phyloP scores from a whole-genome alignment of 2,329 filamentous ascomycete genomes.

The Penicillium concentricum region DNA sequence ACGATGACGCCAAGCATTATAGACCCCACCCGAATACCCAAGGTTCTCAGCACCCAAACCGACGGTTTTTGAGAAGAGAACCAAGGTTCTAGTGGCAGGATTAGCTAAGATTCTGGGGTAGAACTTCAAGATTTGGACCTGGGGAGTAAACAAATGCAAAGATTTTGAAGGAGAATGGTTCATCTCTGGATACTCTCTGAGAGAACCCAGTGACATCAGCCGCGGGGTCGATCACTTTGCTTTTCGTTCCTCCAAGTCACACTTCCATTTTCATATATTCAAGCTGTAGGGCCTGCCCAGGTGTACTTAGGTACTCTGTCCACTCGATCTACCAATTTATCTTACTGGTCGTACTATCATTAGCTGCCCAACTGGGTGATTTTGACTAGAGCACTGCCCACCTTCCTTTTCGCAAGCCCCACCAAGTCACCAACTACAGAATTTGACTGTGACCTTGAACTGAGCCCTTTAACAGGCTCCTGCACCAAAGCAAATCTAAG shows the following conservation, averaged over 20 bases:
- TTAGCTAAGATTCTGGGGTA: not conserved
- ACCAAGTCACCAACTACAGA: not conserved
- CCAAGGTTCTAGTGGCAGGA: not conserved
- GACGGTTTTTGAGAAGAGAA: not conserved
- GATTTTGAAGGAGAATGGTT: not conserved
- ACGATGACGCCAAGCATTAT: not conserved
- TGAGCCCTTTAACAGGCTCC: not conserved
- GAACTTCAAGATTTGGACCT: not conserved
- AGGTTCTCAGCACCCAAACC: not conserved
- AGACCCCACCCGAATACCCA: not conserved
- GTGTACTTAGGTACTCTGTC: too few relatives aligned
- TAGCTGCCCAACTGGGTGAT: not conserved
- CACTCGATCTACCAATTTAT: not conserved
- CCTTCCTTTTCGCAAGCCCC: not conserved
- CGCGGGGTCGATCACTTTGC: conserved; percentile 7
- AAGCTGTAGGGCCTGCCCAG: not conserved
- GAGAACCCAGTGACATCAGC: conserved; percentile 9
- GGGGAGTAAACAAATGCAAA: not conserved
- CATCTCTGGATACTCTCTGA: not conserved
- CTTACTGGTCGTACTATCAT: not conserved
- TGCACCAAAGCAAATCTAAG: not conserved
- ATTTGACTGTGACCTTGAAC: not conserved
- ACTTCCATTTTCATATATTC: not conserved
- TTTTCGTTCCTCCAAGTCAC: not conserved
- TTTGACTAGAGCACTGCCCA: not conserved